Evolutionary conservation across 2,329 filamentous ascomycete species (phyloP).

Genomic region (Proliferodiscus dingleyae): DNA sequence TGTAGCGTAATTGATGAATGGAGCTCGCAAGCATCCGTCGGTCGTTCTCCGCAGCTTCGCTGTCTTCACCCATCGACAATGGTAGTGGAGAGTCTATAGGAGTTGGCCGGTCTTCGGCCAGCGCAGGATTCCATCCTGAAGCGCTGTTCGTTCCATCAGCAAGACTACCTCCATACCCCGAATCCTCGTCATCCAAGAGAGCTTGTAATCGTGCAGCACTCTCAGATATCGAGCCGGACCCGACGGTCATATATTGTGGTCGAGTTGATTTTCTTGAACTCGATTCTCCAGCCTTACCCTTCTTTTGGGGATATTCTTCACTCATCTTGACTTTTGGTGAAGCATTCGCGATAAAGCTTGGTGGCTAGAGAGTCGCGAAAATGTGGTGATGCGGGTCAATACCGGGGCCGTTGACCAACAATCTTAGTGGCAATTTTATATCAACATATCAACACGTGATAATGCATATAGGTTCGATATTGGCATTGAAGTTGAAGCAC

Average conservation of each 20-base stretch:
- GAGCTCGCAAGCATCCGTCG: constrained; percentile 70
- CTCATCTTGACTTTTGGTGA: constrained; percentile 44
- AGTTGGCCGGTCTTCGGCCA: constrained; percentile 43
- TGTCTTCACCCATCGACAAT: constrained; percentile 18
- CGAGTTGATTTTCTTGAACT: constrained; percentile 19
- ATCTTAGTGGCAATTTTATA: constrained; percentile 13
- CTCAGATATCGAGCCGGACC: constrained; percentile 73
- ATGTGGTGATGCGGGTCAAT: constrained; percentile 20
- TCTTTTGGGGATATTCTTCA: constrained; percentile 52
- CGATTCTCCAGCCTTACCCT: constrained; percentile 36
- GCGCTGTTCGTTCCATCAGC: constrained; percentile 49
- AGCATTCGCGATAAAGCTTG: constrained; percentile 17
- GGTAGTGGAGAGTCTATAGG: constrained; percentile 35
- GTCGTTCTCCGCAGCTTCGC: constrained; percentile 51
- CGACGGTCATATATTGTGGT: constrained; percentile 83
- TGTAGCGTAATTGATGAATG: constrained; percentile 91
- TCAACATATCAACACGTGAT: constrained; percentile 1
- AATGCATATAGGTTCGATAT: neutral
- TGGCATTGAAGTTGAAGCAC: too few relatives aligned
- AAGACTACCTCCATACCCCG: constrained; percentile 83
- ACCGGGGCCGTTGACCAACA: constrained; percentile 5
- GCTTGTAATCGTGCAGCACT: constrained; percentile 76
- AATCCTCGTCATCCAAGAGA: constrained; percentile 73
- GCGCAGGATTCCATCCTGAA: constrained; percentile 40
- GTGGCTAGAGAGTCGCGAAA: constrained; percentile 5